These are phyloP conservation scores for Perkinsus olseni DNA, from an alignment of 169 alveolate species.

Conservation along the genomic window DNA sequence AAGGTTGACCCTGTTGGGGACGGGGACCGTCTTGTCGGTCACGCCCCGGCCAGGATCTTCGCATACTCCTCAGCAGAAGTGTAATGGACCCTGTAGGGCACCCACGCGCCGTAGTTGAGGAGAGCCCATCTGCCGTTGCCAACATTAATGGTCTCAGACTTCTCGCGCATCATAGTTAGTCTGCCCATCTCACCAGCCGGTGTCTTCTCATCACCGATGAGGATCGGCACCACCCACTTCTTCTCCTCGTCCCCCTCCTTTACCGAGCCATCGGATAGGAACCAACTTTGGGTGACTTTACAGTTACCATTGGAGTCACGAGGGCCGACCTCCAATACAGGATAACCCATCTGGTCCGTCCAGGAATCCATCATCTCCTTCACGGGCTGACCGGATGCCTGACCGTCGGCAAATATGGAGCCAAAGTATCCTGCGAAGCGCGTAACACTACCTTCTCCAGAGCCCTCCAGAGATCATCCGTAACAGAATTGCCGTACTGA, in stretches of 20 bases:
- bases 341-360: conserved; percentile 32
- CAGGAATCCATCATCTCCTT: conserved; percentile 29
- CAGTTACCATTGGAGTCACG: background rate
- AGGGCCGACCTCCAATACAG: background rate
- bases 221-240: background rate
- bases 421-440: too few species aligned
- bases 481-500: conserved; percentile 17
- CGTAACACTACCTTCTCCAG: conserved; percentile 19
- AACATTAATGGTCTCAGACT: background rate
- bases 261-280: background rate
- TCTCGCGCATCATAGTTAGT: background rate
- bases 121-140: background rate
- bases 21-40: background rate
- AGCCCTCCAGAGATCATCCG: conserved; percentile 22
- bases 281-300: background rate
- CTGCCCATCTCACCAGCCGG: background rate
- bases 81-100: background rate
- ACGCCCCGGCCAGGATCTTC: background rate
- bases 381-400: conserved; percentile 21
- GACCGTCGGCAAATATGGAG: too few species aligned
- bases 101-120: background rate
- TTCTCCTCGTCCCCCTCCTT: background rate
- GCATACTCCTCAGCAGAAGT: background rate
- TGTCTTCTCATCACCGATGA: background rate
- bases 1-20: background rate